Evolutionary conservation across 805 yeast genomes (phyloP), one percentile per base, ranked within the genome.

Genomic region (Saturnispora kantuleensis): DNA sequence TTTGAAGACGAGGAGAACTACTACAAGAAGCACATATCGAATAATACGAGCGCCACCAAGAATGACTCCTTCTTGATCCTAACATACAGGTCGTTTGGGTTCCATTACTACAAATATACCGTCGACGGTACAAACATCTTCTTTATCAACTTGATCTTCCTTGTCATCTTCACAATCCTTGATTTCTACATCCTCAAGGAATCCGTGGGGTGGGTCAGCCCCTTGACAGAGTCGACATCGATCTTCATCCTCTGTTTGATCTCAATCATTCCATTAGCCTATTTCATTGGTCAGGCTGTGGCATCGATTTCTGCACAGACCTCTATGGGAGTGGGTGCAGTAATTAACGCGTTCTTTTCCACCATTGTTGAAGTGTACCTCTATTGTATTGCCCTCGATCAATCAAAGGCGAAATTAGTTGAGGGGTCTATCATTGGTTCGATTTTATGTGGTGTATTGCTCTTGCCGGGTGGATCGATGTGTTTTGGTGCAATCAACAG

Each of bases 321-420:
- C 0, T 89, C 97, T 0, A 93, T 93, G 98, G 97, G 97, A 28
- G 79, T 93, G 48, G 97, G 97, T 68, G 98, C 98, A 1, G 96
- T 89, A 0, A 88, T 93, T 55, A 93, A 93, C 62, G 98, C 98
- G 0, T 90, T 93, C 57, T 93, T 93, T 70, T 89, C 97, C 1
- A 89, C 98, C 0, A 74, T 93, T 41, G 97, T 93, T 6, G 98
- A 93, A 60, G 84, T 93, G 8, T 93, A 81, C 61, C 67, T 90
- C 40, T 93, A 93, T 61, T 82, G 95, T 63, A 95, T 90, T 16
- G 97, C 98, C 0, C 68, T 93, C 48, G 70, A 76, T 42, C 94
- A 89, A 58, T 74, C 79, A 2, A 90, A 93, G 59, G 95, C 95
- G 2, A 75, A 78, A 43, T 70, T 93, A 18, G 98, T 93, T 3